Evolutionary conservation across 495 filamentous ascomycete species (phyloP).

Genomic region (Penicillium canescens): DNA sequence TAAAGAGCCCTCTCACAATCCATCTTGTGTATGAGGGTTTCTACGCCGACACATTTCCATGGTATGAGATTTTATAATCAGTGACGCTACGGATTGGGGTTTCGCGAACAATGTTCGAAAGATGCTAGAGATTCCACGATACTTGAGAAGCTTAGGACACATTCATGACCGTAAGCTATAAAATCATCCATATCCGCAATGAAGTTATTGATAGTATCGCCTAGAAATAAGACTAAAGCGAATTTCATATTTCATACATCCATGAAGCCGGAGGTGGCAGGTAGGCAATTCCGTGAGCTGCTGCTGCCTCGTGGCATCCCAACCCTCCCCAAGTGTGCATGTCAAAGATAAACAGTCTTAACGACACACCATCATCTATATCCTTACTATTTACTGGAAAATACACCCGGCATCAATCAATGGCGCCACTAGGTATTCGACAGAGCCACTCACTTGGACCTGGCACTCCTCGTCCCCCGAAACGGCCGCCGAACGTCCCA

Average conservation of each 20-base stretch:
- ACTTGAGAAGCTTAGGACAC: no score
- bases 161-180: no score
- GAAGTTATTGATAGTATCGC: no score
- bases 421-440: slow-evolving; percentile 37
- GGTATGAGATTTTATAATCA: no score
- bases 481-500: slow-evolving; percentile 15
- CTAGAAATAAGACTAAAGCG: background rate
- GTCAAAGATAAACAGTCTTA: background rate
- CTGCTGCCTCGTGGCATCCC: background rate
- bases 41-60: no score
- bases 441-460: slow-evolving; percentile 25
- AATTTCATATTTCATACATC: no score
- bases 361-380: background rate
- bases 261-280: background rate
- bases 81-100: no score
- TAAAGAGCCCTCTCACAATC: no score
- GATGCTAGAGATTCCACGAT: no score
- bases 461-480: slow-evolving; percentile 20
- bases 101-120: no score
- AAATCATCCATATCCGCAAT: no score
- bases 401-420: slow-evolving; percentile 10
- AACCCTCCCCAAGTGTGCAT: background rate
- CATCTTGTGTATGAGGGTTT: no score
- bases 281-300: background rate
- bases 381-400: background rate